Percentiles rank a stretch among this genome's conserved stretches.
These are phyloP conservation scores for Allium fistulosum DNA, from an alignment of 106 monocot genomes.

Conservation along the genomic window DNA sequence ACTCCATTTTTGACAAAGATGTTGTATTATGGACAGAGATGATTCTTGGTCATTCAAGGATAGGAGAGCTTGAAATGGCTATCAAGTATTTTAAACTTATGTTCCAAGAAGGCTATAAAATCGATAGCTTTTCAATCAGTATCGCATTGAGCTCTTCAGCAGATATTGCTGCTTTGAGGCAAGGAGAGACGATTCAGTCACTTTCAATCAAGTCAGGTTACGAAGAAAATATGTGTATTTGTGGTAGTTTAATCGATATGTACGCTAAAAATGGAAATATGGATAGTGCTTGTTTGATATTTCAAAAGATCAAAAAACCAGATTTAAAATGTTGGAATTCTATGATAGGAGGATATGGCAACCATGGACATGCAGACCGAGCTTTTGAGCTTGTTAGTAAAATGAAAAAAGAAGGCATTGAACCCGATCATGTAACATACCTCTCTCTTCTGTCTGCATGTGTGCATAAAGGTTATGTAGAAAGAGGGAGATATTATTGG, in stretches of 20 bases:
- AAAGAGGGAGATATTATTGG: constrained; percentile 79
- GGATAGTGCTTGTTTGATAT: constrained; percentile 34
- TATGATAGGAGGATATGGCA: constrained; percentile 69
- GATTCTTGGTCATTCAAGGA: constrained; percentile 68
- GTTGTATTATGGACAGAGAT: constrained; percentile 74
- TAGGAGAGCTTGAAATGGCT: constrained; percentile 51
- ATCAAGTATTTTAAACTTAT: constrained; percentile 50
- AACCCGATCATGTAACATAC: constrained; percentile 71
- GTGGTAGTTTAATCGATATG: constrained; percentile 78
- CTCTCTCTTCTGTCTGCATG: constrained; percentile 81
- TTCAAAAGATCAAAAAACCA: constrained; percentile 27
- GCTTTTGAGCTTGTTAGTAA: constrained; percentile 56
- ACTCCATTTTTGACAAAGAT: constrained; percentile 41
- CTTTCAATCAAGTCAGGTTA: constrained; percentile 56
- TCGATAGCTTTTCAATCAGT: constrained; percentile 78
- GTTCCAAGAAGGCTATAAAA: constrained; percentile 50
- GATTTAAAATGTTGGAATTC: constrained; percentile 95
- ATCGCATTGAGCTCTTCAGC: constrained; percentile 64
- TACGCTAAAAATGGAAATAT: constrained; percentile 82
- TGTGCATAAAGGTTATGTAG: constrained; percentile 55
- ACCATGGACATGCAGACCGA: constrained; percentile 51
- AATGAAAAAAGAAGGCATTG: constrained; percentile 41
- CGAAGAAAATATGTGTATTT: constrained; percentile 49
- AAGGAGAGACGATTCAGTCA: constrained; percentile 65
- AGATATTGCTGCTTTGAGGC: constrained; percentile 49